Percentiles rank a stretch among this genome's conserved stretches.
phyloP scores from a whole-genome alignment of 805 yeast genomes.

The Wickerhamiella kazuoi region DNA sequence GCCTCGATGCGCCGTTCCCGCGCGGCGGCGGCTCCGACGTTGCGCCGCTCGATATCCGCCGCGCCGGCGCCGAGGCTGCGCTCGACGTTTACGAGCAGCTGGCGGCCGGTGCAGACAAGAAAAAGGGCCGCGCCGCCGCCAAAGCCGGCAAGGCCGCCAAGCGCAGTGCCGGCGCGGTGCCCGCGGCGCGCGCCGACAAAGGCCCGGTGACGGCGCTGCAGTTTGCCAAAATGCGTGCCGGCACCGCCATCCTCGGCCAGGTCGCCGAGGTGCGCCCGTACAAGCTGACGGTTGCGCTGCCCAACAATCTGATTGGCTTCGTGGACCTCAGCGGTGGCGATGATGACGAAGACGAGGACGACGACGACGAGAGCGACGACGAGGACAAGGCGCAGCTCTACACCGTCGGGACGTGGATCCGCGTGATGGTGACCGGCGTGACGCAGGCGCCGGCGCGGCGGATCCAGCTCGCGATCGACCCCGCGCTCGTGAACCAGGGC shows the following conservation, averaged over 20 bases:
- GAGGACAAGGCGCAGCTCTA: conserved; percentile 43
- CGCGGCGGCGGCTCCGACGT: conserved; percentile 76
- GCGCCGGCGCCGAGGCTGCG: conserved; percentile 82
- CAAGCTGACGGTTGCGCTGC: conserved; percentile 53
- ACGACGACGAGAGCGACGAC: conserved; percentile 25
- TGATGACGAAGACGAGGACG: conserved; percentile 15
- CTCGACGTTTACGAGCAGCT: conserved; percentile 39
- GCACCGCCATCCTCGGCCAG: conserved; percentile 64
- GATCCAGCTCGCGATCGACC: conserved; percentile 40
- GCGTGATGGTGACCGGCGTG: conserved; percentile 55
- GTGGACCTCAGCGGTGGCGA: conserved; percentile 15
- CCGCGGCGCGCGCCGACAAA: conserved; percentile 13
- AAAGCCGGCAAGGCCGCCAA: conserved; percentile 21
- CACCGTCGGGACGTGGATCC: conserved; percentile 65
- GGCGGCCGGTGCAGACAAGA: conserved; percentile 21
- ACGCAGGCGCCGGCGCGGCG: conserved; percentile 22
- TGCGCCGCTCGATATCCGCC: conserved; percentile 79
- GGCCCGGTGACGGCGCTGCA: conserved; percentile 41
- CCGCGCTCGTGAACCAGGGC: conserved; percentile 45
- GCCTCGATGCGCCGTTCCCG: conserved; percentile 52
- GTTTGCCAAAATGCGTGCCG: conserved; percentile 48
- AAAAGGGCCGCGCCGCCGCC: conserved; percentile 17
- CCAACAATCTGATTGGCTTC: conserved; percentile 65
- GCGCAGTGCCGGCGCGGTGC: conserved; percentile 12
- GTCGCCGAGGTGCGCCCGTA: conserved; percentile 38